phyloP scores from a whole-genome alignment of 169 alveolate genomes.

The Eimeria falciformis region DNA sequence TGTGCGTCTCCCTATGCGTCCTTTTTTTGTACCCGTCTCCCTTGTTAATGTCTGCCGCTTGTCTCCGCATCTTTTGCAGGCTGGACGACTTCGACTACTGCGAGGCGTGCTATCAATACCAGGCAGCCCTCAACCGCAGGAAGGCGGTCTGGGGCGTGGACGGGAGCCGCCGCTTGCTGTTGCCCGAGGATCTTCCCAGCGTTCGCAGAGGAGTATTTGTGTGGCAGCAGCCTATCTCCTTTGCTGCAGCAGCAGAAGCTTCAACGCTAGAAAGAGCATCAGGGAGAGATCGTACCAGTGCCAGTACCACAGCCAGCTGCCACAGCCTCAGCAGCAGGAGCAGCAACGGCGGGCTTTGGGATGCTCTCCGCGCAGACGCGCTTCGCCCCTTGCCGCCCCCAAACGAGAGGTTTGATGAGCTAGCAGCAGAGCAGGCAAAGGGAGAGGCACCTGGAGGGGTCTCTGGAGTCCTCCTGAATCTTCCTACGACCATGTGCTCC shows the following conservation, averaged over 20 bases:
- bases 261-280: background rate
- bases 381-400: conserved; percentile 47
- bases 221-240: conserved; percentile 43
- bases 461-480: conserved; percentile 26
- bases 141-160: conserved; percentile 41
- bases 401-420: background rate
- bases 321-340: background rate
- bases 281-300: background rate
- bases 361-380: conserved; percentile 27
- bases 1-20: background rate
- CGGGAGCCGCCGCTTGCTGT: conserved; percentile 37
- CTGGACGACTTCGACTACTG: conserved; percentile 73
- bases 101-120: conserved; percentile 62
- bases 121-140: conserved; percentile 50
- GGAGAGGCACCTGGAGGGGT: background rate
- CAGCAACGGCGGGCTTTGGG: background rate
- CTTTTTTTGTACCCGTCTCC: too few relatives aligned
- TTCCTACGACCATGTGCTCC: background rate
- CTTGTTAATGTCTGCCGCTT: too few relatives aligned
- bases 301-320: background rate
- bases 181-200: conserved; percentile 43
- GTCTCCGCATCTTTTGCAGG: too few relatives aligned
- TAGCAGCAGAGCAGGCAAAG: background rate
- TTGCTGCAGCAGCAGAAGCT: background rate
- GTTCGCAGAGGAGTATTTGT: background rate